Percentiles rank a stretch among this genome's conserved stretches.
Evolutionary conservation across 2,329 filamentous ascomycete genomes (phyloP).

Genomic region (Thielaviopsis euricoi): DNA sequence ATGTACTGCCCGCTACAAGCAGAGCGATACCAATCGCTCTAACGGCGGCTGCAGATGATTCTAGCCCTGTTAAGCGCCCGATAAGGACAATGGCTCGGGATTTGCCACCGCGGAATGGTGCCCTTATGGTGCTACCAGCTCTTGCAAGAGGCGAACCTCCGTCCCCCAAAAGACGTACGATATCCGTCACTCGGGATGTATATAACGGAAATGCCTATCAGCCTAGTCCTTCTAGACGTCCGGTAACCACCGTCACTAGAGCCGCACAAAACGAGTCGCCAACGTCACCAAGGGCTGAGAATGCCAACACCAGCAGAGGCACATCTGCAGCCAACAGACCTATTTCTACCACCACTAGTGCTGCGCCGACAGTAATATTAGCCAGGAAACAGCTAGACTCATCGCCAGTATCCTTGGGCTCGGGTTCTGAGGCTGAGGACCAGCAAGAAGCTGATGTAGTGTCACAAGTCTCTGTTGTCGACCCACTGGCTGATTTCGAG

Average conservation of each 20-base stretch:
- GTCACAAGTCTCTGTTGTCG: neutral
- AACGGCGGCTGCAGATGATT: neutral
- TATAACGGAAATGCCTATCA: neutral
- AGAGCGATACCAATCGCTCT: neutral
- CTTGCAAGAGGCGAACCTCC: neutral
- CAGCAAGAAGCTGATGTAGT: neutral
- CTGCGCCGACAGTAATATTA: neutral
- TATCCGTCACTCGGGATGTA: neutral
- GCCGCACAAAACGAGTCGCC: neutral
- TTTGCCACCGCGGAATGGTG: neutral
- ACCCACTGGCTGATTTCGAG: neutral
- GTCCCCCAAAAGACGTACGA: neutral
- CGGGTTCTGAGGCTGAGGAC: neutral
- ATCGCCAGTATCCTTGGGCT: neutral
- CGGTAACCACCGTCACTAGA: neutral
- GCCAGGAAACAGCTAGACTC: neutral
- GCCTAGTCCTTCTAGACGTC: neutral
- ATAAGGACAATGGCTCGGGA: neutral
- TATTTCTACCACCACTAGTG: neutral
- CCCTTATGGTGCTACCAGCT: neutral
- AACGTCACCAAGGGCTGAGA: neutral
- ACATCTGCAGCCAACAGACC: neutral
- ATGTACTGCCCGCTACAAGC: neutral
- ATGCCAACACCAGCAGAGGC: neutral
- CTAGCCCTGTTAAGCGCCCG: neutral